phyloP scores from a whole-genome alignment of 805 yeast genomes.

The Wickerhamiella vanderwaltii region DNA sequence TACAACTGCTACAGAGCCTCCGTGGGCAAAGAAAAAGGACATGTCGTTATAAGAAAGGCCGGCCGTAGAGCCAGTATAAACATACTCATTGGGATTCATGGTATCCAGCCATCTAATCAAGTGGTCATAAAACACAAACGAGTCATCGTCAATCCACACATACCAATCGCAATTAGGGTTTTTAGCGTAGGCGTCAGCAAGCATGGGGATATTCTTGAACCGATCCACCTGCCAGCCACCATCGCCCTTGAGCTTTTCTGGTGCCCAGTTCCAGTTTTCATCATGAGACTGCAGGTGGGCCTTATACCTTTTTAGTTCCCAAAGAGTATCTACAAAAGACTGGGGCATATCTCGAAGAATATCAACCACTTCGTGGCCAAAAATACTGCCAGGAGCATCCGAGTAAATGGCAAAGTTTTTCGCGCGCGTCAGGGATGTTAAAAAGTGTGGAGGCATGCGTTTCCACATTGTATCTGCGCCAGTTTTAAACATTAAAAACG shows the following conservation, averaged over 20 bases:
- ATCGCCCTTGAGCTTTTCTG: constrained; percentile 15
- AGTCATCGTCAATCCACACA: constrained; percentile 30
- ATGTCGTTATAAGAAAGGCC: constrained; percentile 5
- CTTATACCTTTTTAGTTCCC: constrained; percentile 19
- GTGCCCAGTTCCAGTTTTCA: constrained; percentile 18
- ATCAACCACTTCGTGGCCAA: constrained; percentile 27
- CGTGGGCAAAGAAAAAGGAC: constrained; percentile 28
- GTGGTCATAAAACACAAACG: constrained; percentile 26
- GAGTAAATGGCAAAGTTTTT: constrained; percentile 29
- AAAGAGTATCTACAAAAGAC: constrained; percentile 13
- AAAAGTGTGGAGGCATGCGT: constrained; percentile 30
- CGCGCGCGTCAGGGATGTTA: constrained; percentile 27
- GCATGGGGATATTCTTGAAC: constrained; percentile 31
- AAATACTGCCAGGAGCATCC: constrained; percentile 27
- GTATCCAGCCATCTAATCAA: constrained; percentile 21
- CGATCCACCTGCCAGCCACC: constrained; percentile 28
- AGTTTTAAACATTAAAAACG: constrained; percentile 30
- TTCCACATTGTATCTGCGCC: constrained; percentile 30
- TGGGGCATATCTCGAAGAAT: constrained; percentile 23
- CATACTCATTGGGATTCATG: constrained; percentile 23
- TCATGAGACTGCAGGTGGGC: constrained; percentile 15
- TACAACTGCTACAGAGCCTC: constrained; percentile 30
- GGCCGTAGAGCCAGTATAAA: constrained; percentile 24
- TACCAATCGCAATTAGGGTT: constrained; percentile 29
- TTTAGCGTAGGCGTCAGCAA: constrained; percentile 26